Percentiles rank a stretch among this genome's conserved stretches.
phyloP scores from a whole-genome alignment of 257 asterid species.

The Nicotiana tomentosiformis region DNA sequence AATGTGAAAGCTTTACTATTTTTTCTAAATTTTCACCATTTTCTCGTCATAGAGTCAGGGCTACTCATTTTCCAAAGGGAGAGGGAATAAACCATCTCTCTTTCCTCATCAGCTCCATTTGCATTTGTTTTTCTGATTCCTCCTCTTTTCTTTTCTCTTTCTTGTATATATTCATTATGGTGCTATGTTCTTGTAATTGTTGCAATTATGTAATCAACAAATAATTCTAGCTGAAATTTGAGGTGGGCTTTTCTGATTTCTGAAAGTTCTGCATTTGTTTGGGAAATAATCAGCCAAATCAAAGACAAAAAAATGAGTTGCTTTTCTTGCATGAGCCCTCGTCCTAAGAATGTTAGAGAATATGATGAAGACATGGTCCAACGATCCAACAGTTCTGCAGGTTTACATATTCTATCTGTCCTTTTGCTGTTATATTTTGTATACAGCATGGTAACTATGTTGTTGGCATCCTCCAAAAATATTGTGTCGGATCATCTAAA shows the following conservation, averaged over 20 bases:
- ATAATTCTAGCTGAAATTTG: neutral
- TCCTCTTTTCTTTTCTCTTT: neutral
- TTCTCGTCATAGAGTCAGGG: neutral
- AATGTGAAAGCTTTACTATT: neutral
- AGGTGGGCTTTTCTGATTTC: neutral
- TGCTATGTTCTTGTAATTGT: neutral
- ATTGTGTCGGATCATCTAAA: neutral
- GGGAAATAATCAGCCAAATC: neutral
- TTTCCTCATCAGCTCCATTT: slow-evolving; percentile 19
- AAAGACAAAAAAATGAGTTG: slow-evolving; percentile 51
- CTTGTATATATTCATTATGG: neutral
- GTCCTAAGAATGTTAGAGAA: slow-evolving; percentile 48
- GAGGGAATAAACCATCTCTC: slow-evolving; percentile 26
- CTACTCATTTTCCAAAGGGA: slow-evolving; percentile 8
- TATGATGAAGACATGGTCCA: slow-evolving; percentile 47
- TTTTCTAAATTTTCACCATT: slow-evolving; percentile 9
- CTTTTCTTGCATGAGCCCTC: slow-evolving; percentile 59
- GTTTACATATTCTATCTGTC: slow-evolving; percentile 14
- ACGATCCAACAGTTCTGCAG: slow-evolving; percentile 41
- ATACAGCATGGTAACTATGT: neutral
- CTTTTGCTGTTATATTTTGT: neutral
- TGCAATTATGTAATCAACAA: neutral
- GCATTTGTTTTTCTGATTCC: neutral
- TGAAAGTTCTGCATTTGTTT: neutral
- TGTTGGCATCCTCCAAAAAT: neutral